Conservation (phyloP, 306 rosid species). For the Abrus pulchellus region DNA sequence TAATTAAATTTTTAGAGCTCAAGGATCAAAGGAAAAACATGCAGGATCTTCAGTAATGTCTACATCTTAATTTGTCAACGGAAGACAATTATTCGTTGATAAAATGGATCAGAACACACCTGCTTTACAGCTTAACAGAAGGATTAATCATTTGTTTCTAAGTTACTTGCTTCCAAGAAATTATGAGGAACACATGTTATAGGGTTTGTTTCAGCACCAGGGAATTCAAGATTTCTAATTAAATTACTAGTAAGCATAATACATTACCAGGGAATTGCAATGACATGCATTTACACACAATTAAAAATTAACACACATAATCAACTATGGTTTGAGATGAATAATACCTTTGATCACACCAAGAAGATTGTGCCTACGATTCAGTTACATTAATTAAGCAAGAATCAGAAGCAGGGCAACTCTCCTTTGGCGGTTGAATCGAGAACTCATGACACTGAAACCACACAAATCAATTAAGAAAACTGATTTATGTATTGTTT, state of each 20-base stretch:
- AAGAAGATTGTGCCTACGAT: not conserved
- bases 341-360: conserved; percentile 14
- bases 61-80: not conserved
- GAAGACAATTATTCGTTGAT: not conserved
- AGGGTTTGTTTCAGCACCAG: not conserved
- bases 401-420: conserved; percentile 77
- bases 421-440: conserved; percentile 83
- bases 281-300: not conserved
- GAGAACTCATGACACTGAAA: not conserved
- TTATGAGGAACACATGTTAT: no score
- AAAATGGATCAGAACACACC: not conserved
- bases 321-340: not conserved
- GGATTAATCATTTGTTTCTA: not conserved
- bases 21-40: not conserved
- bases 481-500: not conserved
- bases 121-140: not conserved
- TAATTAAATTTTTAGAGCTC: not conserved
- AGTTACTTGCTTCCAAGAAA: not conserved
- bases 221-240: not conserved
- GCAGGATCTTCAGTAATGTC: not conserved
- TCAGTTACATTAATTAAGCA: conserved; percentile 50
- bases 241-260: not conserved
- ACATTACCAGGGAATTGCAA: not conserved
- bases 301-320: not conserved
- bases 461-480: not conserved